phyloP scores from a whole-genome alignment of 257 asterid genomes.

The Forsythia suspensa region DNA sequence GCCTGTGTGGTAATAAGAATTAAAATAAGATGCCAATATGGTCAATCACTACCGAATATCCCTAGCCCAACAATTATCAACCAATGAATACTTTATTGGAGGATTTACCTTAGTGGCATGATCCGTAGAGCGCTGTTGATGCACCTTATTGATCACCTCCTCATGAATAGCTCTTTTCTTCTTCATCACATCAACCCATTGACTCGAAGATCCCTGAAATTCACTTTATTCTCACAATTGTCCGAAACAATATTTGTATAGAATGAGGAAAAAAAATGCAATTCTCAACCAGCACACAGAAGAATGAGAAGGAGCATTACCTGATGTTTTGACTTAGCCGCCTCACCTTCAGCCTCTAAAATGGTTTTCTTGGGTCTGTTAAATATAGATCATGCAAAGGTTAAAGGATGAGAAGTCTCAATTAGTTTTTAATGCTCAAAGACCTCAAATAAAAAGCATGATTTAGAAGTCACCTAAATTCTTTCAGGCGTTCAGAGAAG shows the following conservation, averaged over 20 bases:
- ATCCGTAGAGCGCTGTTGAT: conserved; percentile 51
- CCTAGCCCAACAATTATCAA: not conserved
- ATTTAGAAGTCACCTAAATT: conserved; percentile 55
- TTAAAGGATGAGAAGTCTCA: conserved; percentile 1
- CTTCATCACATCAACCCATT: conserved; percentile 89
- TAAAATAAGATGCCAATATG: not conserved
- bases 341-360: conserved; percentile 96
- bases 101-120: conserved; percentile 48
- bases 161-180: conserved; percentile 86
- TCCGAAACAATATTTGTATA: not conserved
- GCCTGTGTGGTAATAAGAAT: not conserved
- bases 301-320: conserved; percentile 36
- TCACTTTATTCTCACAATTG: conserved; percentile 21
- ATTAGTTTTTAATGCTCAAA: conserved; percentile 11
- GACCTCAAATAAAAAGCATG: conserved; percentile 3
- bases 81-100: conserved; percentile 7
- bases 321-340: conserved; percentile 71
- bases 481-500: conserved; percentile 87
- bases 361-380: conserved; percentile 87
- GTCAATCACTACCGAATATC: not conserved
- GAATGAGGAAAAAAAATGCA: not conserved
- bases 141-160: conserved; percentile 85
- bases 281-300: conserved; percentile 6
- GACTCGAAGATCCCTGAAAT: conserved; percentile 52
- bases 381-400: conserved; percentile 19